Conservation (phyloP, 306 rosid genomes). For the Clitoria ternatea region DNA sequence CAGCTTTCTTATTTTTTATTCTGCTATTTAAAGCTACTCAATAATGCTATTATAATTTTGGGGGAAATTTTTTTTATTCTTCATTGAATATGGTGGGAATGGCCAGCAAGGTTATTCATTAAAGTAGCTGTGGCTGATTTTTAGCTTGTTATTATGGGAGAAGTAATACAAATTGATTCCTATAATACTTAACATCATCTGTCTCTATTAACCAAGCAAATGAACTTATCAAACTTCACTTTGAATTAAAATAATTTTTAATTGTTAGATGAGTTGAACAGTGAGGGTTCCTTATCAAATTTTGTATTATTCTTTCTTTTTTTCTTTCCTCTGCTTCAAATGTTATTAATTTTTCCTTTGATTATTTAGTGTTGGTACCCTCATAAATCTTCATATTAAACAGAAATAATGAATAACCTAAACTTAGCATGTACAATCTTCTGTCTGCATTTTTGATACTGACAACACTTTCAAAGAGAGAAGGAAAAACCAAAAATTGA, state of each 20-base stretch:
- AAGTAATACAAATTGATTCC: background rate
- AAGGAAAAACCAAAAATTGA: background rate
- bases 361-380: background rate
- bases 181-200: background rate
- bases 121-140: background rate
- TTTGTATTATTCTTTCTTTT: background rate
- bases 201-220: background rate
- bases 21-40: background rate
- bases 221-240: background rate
- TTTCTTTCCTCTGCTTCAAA: background rate
- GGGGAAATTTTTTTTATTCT: background rate
- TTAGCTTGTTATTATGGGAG: background rate
- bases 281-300: background rate
- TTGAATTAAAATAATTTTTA: background rate
- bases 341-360: background rate
- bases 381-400: background rate
- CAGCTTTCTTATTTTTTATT: slow-evolving; percentile 19
- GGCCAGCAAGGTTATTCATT: background rate
- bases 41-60: background rate
- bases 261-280: background rate
- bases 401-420: background rate
- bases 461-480: background rate
- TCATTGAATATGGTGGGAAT: background rate
- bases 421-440: background rate
- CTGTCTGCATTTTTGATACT: background rate